Conservation (phyloP, 257 asterid genomes). For the Solanum gracilifrons region DNA sequence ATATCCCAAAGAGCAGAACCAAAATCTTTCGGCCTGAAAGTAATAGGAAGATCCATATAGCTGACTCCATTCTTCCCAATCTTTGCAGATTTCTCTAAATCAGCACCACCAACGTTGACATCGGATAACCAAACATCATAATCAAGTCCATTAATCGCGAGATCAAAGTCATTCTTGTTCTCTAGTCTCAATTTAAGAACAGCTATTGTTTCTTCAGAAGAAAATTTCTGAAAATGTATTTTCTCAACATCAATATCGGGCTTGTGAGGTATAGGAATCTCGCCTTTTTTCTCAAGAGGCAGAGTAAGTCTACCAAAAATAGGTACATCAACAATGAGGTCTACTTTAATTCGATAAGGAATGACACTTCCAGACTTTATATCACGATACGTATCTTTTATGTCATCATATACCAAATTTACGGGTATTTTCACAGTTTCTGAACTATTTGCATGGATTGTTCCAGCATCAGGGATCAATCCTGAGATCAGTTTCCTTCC, state of each 20-base stretch:
- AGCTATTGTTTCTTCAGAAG: slow-evolving; percentile 79
- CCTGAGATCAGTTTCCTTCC: slow-evolving; percentile 83
- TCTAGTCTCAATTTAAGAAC: slow-evolving; percentile 73
- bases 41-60: slow-evolving; percentile 65
- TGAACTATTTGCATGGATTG: slow-evolving; percentile 76
- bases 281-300: slow-evolving; percentile 81
- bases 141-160: slow-evolving; percentile 70
- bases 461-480: slow-evolving; percentile 89
- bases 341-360: slow-evolving; percentile 73
- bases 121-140: slow-evolving; percentile 83
- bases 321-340: slow-evolving; percentile 84
- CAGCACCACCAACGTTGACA: slow-evolving; percentile 69
- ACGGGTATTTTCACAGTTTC: slow-evolving; percentile 78
- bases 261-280: slow-evolving; percentile 79
- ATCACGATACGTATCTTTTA: slow-evolving; percentile 62
- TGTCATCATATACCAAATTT: slow-evolving; percentile 56
- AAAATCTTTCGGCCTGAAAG: slow-evolving; percentile 95
- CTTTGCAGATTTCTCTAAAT: slow-evolving; percentile 41
- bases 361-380: slow-evolving; percentile 72
- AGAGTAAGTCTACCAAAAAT: slow-evolving; percentile 74
- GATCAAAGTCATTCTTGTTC: slow-evolving; percentile 81
- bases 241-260: slow-evolving; percentile 76
- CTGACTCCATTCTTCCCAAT: slow-evolving; percentile 54
- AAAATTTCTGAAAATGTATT: slow-evolving; percentile 54
- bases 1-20: slow-evolving; percentile 99